Percentiles rank a stretch among this genome's conserved stretches.
Evolutionary conservation across 805 yeast species (phyloP).

Genomic region (Starmerella floricola): DNA sequence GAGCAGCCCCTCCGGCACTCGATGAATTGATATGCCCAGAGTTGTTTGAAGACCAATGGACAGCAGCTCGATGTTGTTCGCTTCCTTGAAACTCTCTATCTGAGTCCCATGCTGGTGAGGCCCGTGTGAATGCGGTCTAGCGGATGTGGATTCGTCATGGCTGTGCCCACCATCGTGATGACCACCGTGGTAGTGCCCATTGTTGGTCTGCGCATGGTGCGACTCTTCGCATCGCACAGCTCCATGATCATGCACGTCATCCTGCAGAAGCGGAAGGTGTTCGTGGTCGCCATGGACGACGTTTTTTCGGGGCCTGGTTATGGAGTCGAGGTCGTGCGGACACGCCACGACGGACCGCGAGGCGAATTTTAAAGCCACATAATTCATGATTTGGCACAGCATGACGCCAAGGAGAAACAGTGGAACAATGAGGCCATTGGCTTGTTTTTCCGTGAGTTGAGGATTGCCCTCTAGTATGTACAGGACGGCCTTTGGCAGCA

Average conservation of each 20-base stretch:
- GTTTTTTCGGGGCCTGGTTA: conserved; percentile 1
- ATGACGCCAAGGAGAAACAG: conserved; percentile 48
- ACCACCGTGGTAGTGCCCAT: no score
- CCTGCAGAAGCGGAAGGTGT: conserved; percentile 7
- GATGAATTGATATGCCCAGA: conserved; percentile 75
- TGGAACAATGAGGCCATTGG: conserved; percentile 34
- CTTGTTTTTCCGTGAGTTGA: conserved; percentile 19
- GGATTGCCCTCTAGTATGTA: conserved; percentile 33
- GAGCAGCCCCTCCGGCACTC: conserved; percentile 89
- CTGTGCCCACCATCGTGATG: neutral
- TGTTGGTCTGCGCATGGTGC: no score
- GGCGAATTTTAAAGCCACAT: conserved; percentile 57
- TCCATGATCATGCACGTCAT: conserved; percentile 9
- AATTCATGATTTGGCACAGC: conserved; percentile 49
- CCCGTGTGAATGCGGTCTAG: neutral
- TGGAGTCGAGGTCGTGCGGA: conserved; percentile 14
- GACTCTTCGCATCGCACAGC: neutral
- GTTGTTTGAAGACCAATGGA: conserved; percentile 87
- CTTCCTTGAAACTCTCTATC: neutral
- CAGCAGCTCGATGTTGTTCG: conserved; percentile 45
- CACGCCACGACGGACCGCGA: conserved; percentile 29
- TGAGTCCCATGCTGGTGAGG: neutral
- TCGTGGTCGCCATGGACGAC: conserved; percentile 3
- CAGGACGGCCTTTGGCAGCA: conserved; percentile 55
- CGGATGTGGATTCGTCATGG: neutral